Evolutionary conservation across 169 alveolate genomes (phyloP), one percentile per base, ranked within the genome.

Genomic region (Neospora caninum): DNA sequence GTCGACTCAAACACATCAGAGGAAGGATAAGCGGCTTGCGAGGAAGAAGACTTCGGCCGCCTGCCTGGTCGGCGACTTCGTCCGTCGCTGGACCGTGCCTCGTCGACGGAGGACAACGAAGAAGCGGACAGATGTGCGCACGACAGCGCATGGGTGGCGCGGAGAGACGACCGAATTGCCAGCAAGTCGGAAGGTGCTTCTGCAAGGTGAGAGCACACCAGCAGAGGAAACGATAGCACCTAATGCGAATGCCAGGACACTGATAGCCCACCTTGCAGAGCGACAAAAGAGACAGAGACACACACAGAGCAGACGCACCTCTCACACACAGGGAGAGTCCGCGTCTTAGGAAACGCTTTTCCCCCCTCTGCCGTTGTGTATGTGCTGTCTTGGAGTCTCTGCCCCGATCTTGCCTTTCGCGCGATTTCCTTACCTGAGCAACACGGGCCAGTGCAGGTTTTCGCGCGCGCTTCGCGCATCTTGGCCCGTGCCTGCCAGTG

Each of bases 401-500:
- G 34, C 22, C 39, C 22, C 39, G 16, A 29, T 78, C 42, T 78
- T 10, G 9, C 31, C 86, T 78, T 78, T 29, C 27, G 86, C 27
- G n/a, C 27, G 18, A 20, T n/a, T 1, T 25, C 89, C 58, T 82
- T 49, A 82, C 89, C 89, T 25, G 89, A 22, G 41, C 89, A 82
- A 36, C 89, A 78, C 27, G 86, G 86, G n/a, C 86, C 86, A 25
- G 20, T 39, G 64, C 89, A 82, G 0, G 69, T 82, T 67, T 38
- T 78, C 27, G 39, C 89, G 18, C 67, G n/a, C 67, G 89, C 89
- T 42, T 82, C 67, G 10, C 25, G 53, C 64, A 82, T 13, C 89
- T 82, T 38, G 41, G 64, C 67, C 22, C 41, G 1, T 13, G 54
- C 89, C 89, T 82, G 69, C 64, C 89, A 41, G 89, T 82, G 89